These are phyloP conservation scores for Fusarium dimerum DNA, from an alignment of 2,329 filamentous ascomycete species.

Conservation along the genomic window DNA sequence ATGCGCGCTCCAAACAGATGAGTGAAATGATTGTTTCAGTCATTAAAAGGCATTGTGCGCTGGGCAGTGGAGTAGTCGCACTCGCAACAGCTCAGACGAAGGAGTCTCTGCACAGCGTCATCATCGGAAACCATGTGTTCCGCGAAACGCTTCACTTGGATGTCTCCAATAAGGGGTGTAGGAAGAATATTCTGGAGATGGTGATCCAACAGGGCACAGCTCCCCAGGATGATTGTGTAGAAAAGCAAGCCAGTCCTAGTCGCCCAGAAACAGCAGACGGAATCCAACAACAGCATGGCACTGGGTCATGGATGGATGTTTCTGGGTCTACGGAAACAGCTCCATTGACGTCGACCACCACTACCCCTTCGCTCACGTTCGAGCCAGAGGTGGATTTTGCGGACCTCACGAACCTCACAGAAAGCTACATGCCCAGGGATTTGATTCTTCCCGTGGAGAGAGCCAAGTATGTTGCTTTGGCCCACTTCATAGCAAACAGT, in stretches of 20 bases:
- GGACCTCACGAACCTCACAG: conserved; percentile 88
- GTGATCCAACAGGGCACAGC: conserved; percentile 62
- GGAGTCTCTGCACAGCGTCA: conserved; percentile 85
- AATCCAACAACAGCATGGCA: conserved; percentile 55
- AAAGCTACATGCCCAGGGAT: conserved; percentile 98
- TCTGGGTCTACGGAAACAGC: conserved; percentile 55
- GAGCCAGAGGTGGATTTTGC: conserved; percentile 83
- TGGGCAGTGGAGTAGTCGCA: conserved; percentile 79
- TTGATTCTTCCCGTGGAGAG: conserved; percentile 81
- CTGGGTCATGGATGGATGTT: conserved; percentile 75
- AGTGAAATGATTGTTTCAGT: conserved; percentile 86
- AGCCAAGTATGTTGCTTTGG: conserved; percentile 88
- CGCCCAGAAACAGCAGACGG: conserved; percentile 60
- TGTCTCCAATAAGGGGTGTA: conserved; percentile 88
- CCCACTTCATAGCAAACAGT: conserved; percentile 68
- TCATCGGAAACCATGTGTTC: conserved; percentile 89
- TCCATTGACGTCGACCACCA: conserved; percentile 33
- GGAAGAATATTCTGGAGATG: conserved; percentile 80
- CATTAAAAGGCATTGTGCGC: conserved; percentile 79
- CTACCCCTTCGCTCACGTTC: conserved; percentile 63
- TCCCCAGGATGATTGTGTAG: conserved; percentile 37
- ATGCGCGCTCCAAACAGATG: conserved; percentile 89
- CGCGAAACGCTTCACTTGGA: conserved; percentile 88
- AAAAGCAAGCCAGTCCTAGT: conserved; percentile 46
- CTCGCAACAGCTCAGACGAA: conserved; percentile 92